Base-by-base conservation (phyloP, 257 asterid species). In the Fraxinus anomala region DNA sequence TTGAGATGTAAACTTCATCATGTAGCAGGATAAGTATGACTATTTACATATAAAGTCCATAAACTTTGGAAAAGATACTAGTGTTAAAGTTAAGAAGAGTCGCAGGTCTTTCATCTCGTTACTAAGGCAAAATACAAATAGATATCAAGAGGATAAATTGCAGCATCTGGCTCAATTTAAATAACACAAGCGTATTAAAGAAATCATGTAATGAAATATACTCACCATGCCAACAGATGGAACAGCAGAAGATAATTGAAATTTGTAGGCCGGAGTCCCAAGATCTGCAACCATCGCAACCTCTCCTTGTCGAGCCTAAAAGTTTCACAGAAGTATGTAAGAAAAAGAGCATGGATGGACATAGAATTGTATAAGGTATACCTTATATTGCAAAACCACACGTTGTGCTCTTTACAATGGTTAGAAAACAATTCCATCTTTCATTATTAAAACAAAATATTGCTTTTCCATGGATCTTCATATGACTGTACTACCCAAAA, bases 281-380 rank as follows among this genome's bases (percentile, higher is more conserved):
- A 93, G 89, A 86, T 95, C 97, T 44, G 94, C 95, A 80, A 89
- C 91, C 90, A 93, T 76, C 6, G 97, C 83, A 76, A 91, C 82
- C 85, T 95, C 97, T 80, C 99, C 98, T 86, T 89, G 94, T 69
- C 81, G 89, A 70, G 91, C 91, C 98, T 94, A 82, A 70, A 76
- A 78, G 49, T 68, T 34, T 37, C 30, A 79, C 39, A 73, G 5
- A 75, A 84, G 24, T 23, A 78, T 28, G n/a, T 74, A 74, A 87
- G 77, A 6, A 77, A 81, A 78, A 24, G 19, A 69, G 66, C 40
- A 67, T 6, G 47, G 14, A 80, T 12, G 19, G 16, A 42, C 54
- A 70, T 34, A 56, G 69, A 26, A 24, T 23, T 63, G 2, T 63
- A 63, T 63, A 63, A 23, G 0, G 36, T 4, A 59, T 31, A 65